phyloP scores from a whole-genome alignment of 495 filamentous ascomycete species.

The Astrocystis sublimbata region DNA sequence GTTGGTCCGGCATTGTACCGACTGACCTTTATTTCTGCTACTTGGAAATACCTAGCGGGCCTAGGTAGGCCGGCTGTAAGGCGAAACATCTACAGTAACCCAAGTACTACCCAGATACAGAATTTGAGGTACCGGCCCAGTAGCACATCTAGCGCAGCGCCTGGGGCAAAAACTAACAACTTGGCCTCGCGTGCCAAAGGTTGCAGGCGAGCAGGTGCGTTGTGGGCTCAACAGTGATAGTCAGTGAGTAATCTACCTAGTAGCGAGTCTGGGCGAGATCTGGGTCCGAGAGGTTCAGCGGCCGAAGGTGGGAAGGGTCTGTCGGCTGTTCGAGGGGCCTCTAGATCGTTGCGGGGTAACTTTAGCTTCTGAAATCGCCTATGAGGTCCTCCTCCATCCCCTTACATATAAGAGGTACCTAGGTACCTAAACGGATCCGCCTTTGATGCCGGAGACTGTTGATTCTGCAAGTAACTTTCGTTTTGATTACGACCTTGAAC shows the following conservation, averaged over 20 bases:
- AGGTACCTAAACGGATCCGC: too few species aligned
- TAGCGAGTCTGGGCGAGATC: too few species aligned
- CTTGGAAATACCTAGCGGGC: not conserved
- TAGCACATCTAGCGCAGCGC: too few species aligned
- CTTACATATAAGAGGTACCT: too few species aligned
- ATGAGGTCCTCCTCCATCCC: not conserved
- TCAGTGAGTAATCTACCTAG: too few species aligned
- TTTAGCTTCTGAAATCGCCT: not conserved
- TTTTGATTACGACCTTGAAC: too few species aligned
- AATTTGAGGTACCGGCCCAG: not conserved
- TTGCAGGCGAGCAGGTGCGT: too few species aligned
- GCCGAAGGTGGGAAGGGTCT: not conserved
- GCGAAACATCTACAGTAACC: not conserved
- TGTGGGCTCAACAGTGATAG: not conserved
- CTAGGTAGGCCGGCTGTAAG: not conserved
- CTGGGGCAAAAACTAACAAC: constrained; percentile 5
- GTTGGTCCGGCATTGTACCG: too few species aligned
- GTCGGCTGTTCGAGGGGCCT: not conserved
- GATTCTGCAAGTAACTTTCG: too few species aligned
- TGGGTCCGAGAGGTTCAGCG: not conserved
- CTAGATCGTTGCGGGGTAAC: not conserved
- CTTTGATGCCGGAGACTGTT: too few species aligned
- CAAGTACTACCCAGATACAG: not conserved
- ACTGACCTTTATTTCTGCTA: too few species aligned
- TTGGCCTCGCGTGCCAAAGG: not conserved